Conservation (phyloP, 306 rosid genomes). For the Acmispon strigosus region DNA sequence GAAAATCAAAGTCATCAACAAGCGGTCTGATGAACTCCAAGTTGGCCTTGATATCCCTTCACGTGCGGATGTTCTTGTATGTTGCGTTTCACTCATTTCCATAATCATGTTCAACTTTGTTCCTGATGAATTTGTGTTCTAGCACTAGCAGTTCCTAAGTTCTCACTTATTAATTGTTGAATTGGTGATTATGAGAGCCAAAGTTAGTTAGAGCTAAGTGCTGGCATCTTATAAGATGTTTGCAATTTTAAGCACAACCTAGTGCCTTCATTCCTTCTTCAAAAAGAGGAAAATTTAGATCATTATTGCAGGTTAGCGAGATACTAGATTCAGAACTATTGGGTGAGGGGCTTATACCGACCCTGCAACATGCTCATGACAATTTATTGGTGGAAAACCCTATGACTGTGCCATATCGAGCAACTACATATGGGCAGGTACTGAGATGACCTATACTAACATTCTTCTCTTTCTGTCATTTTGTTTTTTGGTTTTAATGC, state of each 20-base stretch:
- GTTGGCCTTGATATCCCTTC: conserved; percentile 59
- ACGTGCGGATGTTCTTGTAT: conserved; percentile 71
- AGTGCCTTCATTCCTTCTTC: not conserved
- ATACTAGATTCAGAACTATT: conserved; percentile 84
- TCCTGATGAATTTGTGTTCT: not conserved
- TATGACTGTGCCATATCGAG: conserved; percentile 67
- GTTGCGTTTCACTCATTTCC: conserved; percentile 14
- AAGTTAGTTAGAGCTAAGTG: conserved; percentile 1
- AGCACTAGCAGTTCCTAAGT: not conserved
- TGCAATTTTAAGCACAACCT: not conserved
- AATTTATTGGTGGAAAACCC: conserved; percentile 65
- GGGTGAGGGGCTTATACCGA: conserved; percentile 96
- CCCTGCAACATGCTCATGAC: conserved; percentile 86
- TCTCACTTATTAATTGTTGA: not conserved
- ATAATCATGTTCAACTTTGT: not conserved
- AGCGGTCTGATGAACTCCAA: conserved; percentile 83
- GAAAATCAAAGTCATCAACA: conserved; percentile 54
- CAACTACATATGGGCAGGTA: conserved; percentile 85
- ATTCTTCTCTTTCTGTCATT: not conserved
- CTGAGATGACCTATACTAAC: too few relatives aligned
- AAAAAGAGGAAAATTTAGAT: not conserved
- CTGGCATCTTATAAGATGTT: not conserved
- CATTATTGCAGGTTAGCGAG: conserved; percentile 73
- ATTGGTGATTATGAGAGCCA: not conserved
- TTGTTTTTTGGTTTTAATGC: not conserved